Evolutionary conservation across 805 yeast genomes (phyloP).

Genomic region (Komagataella pastoris): DNA sequence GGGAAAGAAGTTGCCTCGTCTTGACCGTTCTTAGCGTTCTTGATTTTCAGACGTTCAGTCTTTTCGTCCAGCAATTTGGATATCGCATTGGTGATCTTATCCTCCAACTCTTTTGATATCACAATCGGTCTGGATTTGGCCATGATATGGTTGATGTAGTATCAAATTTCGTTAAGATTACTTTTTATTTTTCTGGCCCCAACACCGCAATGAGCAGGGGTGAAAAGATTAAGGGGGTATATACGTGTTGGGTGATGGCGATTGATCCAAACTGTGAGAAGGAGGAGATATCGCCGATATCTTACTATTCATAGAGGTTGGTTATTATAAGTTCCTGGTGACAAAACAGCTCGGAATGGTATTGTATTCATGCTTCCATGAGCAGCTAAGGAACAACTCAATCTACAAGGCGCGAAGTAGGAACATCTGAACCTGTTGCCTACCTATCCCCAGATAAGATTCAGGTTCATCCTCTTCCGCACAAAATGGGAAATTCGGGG

Average conservation of each 20-base stretch:
- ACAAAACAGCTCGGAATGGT: not conserved
- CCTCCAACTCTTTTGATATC: conserved; percentile 29
- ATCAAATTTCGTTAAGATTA: not conserved
- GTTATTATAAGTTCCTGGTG: not conserved
- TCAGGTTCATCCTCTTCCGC: not conserved
- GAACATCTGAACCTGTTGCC: not conserved
- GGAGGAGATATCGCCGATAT: too few species aligned
- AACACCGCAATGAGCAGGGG: not conserved
- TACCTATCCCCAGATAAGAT: not conserved
- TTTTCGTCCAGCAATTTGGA: conserved; percentile 47
- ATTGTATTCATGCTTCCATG: not conserved
- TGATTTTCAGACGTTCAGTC: conserved; percentile 25
- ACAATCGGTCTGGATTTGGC: conserved; percentile 9
- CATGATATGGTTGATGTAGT: conserved; percentile 5
- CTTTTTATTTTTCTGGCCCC: not conserved
- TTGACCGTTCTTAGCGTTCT: conserved; percentile 22
- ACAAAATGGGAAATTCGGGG: conserved; percentile 18
- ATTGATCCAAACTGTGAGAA: not conserved
- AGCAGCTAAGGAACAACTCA: not conserved
- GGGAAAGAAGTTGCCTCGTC: conserved; percentile 11
- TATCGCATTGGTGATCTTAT: conserved; percentile 41
- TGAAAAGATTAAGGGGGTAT: conserved; percentile 1
- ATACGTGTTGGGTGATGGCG: not conserved
- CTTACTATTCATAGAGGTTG: too few species aligned
- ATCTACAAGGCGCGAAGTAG: not conserved